These are phyloP conservation scores for Oryza nivara DNA, from an alignment of 176 grass and related monocot species.

Conservation along the genomic window DNA sequence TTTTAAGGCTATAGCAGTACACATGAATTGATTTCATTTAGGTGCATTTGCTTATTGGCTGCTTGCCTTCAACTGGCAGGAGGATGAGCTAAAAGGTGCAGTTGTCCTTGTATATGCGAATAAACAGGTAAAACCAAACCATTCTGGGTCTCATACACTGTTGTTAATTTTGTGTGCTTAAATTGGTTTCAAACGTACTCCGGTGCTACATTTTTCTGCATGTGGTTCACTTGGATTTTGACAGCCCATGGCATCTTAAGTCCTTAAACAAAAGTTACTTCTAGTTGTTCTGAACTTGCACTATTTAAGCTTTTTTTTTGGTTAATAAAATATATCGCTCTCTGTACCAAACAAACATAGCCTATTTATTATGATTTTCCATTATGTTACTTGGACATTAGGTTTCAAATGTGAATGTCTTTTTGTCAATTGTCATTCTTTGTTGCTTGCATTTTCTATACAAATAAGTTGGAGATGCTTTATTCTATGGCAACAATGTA, in stretches of 20 bases:
- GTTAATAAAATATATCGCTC: neutral
- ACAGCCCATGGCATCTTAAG: neutral
- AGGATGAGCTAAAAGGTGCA: constrained; percentile 98
- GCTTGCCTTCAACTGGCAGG: constrained; percentile 57
- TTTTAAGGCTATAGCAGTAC: neutral
- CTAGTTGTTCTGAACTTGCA: neutral
- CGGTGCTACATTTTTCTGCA: neutral
- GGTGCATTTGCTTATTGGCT: constrained; percentile 30
- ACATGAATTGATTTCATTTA: neutral
- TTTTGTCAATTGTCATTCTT: neutral
- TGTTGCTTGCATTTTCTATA: neutral
- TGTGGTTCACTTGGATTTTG: neutral
- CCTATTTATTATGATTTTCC: constrained; percentile 6
- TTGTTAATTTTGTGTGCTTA: constrained; percentile 24
- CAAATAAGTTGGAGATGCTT: neutral
- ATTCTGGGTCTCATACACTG: constrained; percentile 8
- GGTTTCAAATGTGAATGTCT: neutral
- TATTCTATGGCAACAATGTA: neutral
- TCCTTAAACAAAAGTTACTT: neutral
- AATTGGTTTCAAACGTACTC: neutral
- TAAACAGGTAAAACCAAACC: constrained; percentile 76
- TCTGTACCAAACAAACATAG: neutral
- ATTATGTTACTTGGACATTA: neutral
- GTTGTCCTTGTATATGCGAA: constrained; percentile 94
- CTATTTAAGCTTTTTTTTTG: neutral